Evolutionary conservation across 148 eudicot genomes (phyloP).

Genomic region (Amaranthus cruentus): DNA sequence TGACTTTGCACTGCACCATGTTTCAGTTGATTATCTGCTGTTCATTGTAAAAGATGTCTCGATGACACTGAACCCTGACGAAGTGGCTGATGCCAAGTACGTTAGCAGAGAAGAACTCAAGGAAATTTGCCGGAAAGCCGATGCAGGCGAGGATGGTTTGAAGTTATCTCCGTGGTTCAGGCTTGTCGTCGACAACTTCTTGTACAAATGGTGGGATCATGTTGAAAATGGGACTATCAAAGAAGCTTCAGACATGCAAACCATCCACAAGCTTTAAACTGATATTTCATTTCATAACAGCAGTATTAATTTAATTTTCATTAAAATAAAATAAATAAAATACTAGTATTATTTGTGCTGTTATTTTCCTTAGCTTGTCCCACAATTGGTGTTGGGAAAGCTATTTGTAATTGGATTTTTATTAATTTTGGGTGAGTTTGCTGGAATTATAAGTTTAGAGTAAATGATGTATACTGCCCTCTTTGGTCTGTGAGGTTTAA

Average conservation of each 20-base stretch:
- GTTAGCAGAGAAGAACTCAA: conserved; percentile 68
- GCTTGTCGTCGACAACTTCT: conserved; percentile 83
- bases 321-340: no score
- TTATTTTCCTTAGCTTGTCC: no score
- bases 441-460: no score
- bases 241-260: conserved; percentile 72
- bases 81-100: conserved; percentile 73
- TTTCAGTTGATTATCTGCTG: conserved; percentile 83
- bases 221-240: conserved; percentile 65
- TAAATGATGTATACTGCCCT: no score
- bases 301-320: no score
- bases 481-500: no score
- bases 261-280: conserved; percentile 61
- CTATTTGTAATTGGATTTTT: no score
- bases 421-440: no score
- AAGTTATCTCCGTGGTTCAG: conserved; percentile 97
- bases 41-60: conserved; percentile 77
- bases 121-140: conserved; percentile 76
- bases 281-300: background rate
- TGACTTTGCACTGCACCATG: background rate
- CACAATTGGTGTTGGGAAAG: no score
- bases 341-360: no score
- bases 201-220: conserved; percentile 96
- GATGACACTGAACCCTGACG: conserved; percentile 80
- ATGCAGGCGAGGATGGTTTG: conserved; percentile 86